Conservation (phyloP, 441 rosid genomes). For the Mallotus japonicus region DNA sequence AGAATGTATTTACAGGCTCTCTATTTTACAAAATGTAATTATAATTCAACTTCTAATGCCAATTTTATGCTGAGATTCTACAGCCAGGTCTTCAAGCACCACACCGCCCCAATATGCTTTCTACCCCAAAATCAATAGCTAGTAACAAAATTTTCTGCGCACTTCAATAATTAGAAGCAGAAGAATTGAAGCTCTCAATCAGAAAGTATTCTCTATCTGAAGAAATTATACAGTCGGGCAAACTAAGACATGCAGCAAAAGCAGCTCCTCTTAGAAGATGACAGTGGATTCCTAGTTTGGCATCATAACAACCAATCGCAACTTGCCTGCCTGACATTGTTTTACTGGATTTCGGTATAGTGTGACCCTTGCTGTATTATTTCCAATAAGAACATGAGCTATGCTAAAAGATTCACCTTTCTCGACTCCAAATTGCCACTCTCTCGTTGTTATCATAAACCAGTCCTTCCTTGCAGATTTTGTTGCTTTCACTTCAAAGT, state of each 20-base stretch:
- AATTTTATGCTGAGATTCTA: not conserved
- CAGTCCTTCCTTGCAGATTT: conserved; percentile 65
- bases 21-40: no score
- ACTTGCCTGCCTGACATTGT: conserved; percentile 67
- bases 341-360: conserved; percentile 57
- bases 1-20: no score
- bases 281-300: conserved; percentile 39
- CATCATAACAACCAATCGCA: conserved; percentile 71
- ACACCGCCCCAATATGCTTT: no score
- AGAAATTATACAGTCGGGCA: not conserved
- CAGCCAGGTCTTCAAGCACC: not conserved
- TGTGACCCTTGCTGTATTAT: conserved; percentile 53
- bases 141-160: not conserved
- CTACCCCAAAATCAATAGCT: no score
- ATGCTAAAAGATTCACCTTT: conserved; percentile 65
- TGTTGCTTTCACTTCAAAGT: conserved; percentile 93
- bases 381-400: conserved; percentile 67
- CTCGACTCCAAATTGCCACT: conserved; percentile 82
- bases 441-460: conserved; percentile 73
- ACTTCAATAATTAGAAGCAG: not conserved
- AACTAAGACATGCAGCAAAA: not conserved
- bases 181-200: not conserved
- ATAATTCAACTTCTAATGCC: not conserved
- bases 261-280: not conserved
- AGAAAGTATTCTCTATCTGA: not conserved